Base-by-base conservation (phyloP, 257 asterid species). In the Gentiana straminea region DNA sequence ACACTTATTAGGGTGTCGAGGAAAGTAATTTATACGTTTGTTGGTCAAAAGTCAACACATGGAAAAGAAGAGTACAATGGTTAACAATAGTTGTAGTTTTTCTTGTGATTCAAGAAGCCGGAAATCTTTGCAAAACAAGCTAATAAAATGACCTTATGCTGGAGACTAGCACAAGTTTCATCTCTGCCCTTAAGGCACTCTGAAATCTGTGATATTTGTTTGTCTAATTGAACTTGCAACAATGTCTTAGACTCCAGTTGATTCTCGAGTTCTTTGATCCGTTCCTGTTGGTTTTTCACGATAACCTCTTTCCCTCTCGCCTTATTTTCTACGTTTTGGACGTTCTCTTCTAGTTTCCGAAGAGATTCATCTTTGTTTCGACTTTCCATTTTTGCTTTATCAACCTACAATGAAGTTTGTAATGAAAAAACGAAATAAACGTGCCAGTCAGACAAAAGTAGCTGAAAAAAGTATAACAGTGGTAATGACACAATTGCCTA, bases 161-260 rank as follows among this genome's bases (percentile, higher is more conserved):
- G 94, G 75, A 92, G 94, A 72, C 63, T 72, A 52, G 81, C 64
- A 66, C 89, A 80, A 59, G 73, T 72, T 71, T 81, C 91, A 60
- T 92, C 99, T 68, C 73, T 86, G 54, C 77, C 94, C 73, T 78
- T 84, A 51, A 88, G 67, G 65, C 69, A 79, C 72, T 83, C 95
- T 0, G 91, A 80, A 64, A 88, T 84, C 51, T 76, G 73, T 33
- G 62, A 72, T 59, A 76, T 73, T 71, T 92, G 94, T 69, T 78
- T 88, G 73, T 85, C 94, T 11, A 75, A 67, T 56, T 88, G 97
- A 47, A 62, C 10, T 3, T 77, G 84, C 70, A 84, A 55, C 37
- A 86, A 66, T 43, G 76, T 50, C 75, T 76, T 84, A 43, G 68
- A 59, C 67, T 90, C 95, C 7, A 86, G 70, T 66, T 79, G 93